Conservation (phyloP, 1,139 yeast genomes). For the Yarrowia galli region DNA sequence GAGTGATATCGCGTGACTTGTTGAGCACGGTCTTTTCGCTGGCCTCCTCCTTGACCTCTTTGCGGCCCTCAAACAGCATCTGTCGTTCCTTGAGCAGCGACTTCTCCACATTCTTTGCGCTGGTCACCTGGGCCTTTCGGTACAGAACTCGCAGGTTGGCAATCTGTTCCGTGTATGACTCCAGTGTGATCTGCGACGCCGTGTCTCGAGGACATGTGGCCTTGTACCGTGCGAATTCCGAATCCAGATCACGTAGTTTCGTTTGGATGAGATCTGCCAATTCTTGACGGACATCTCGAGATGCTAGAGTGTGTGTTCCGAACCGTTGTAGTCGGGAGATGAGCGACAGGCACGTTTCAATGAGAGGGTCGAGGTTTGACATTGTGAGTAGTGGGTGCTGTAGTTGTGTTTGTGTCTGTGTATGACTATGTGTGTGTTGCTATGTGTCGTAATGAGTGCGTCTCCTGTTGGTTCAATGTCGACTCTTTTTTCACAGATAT, state of each 20-base stretch:
- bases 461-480: too few species aligned
- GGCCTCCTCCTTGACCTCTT: conserved; percentile 32
- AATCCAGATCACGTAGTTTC: conserved; percentile 46
- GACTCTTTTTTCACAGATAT: too few species aligned
- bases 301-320: conserved; percentile 40
- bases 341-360: conserved; percentile 41
- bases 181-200: conserved; percentile 6
- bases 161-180: conserved; percentile 17
- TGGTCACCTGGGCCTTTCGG: conserved; percentile 33
- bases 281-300: conserved; percentile 45
- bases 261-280: conserved; percentile 47
- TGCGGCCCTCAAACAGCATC: conserved; percentile 32
- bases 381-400: neutral
- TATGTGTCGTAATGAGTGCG: too few species aligned
- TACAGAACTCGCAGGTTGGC: conserved; percentile 15
- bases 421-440: neutral
- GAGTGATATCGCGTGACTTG: conserved; percentile 63
- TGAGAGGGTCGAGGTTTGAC: conserved; percentile 4
- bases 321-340: conserved; percentile 44
- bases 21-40: conserved; percentile 53
- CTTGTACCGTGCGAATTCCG: conserved; percentile 18
- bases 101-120: conserved; percentile 24
- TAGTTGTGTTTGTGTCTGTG: neutral
- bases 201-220: conserved; percentile 11
- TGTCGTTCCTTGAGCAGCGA: conserved; percentile 36